Evolutionary conservation across 192 early-diverging fungal genomes (phyloP), one percentile per base, ranked within the genome.

Genomic region (Chytriomyces hyalinus): DNA sequence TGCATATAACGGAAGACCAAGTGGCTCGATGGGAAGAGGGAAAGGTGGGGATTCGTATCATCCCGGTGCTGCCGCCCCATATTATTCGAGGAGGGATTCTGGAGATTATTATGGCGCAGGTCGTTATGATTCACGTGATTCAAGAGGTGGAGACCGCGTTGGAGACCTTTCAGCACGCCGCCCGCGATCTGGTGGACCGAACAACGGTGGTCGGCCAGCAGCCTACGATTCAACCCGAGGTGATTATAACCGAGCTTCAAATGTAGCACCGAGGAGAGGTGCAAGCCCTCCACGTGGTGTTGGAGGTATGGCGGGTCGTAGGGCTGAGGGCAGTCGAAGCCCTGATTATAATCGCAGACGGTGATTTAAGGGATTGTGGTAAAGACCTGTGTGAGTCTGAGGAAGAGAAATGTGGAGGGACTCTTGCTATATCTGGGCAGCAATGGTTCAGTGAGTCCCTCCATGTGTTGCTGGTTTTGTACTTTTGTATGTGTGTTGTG

Each of bases 301-400:
- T 15, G 49, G 69, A 24, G 69, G 69, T 15, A 24, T 71, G 51
- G 69, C 69, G 20, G 69, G 69, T 8, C 49, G 69, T 36, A 28
- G n/a, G n/a, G 43, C 22, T n/a, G 15, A 20, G 53, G 53, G 69
- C 6, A 60, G 53, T 20, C 48, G 69, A 3, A 60, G 69, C 24
- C 50, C 50, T 9, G 43, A 57, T 20, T 48, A 36, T 44, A 57
- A 44, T 8, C 9, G 69, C 7, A 24, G 26, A 71, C n/a, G 69
- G 57, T 4, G 22, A 24, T 53, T 36, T 36, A 36, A 36, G 4
- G 36, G 36, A 36, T 36, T 36, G 36, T 36, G 36, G 36, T 2
- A 36, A 36, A 36, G 36, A 36, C 36, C 36, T 36, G 1, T 36
- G 36, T 36, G 36, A 36, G 36, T 36, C 36, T 36, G 36, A 36